phyloP scores from a whole-genome alignment of 768 basidiomycete genomes.

The Holtermannia corniformis region DNA sequence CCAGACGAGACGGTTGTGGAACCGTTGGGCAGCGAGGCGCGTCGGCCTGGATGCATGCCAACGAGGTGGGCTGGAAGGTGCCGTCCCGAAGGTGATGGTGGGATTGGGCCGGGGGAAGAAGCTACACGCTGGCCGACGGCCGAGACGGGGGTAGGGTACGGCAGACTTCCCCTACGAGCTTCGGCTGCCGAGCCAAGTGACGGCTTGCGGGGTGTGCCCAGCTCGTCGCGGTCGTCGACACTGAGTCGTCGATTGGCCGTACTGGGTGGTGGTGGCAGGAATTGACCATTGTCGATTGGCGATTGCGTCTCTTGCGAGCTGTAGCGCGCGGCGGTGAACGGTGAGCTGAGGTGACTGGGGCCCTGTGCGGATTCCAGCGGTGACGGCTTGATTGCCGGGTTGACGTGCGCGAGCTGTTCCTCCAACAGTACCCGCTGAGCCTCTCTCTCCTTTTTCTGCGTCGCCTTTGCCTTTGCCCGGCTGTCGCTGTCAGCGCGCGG shows the following conservation, averaged over 20 bases:
- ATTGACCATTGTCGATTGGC: background rate
- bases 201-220: background rate
- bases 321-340: background rate
- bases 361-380: conserved; percentile 1
- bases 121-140: too few species aligned
- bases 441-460: too few species aligned
- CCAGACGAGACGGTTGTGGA: conserved; percentile 31
- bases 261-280: background rate
- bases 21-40: conserved; percentile 28
- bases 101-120: background rate
- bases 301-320: background rate
- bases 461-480: background rate
- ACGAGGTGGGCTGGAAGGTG: conserved; percentile 12
- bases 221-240: background rate
- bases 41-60: conserved; percentile 16
- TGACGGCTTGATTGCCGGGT: conserved; percentile 22
- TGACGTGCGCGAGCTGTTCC: conserved; percentile 33
- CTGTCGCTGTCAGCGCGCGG: background rate
- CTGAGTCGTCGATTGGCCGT: background rate
- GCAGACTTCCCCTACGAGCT: conserved; percentile 32
- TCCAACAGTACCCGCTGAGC: conserved; percentile 4
- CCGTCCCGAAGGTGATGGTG: background rate
- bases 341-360: background rate
- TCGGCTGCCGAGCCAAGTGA: conserved; percentile 1
- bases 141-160: conserved; percentile 18